Conservation (phyloP, 495 filamentous ascomycete species). For the Hyphodiscus hymeniophilus region DNA sequence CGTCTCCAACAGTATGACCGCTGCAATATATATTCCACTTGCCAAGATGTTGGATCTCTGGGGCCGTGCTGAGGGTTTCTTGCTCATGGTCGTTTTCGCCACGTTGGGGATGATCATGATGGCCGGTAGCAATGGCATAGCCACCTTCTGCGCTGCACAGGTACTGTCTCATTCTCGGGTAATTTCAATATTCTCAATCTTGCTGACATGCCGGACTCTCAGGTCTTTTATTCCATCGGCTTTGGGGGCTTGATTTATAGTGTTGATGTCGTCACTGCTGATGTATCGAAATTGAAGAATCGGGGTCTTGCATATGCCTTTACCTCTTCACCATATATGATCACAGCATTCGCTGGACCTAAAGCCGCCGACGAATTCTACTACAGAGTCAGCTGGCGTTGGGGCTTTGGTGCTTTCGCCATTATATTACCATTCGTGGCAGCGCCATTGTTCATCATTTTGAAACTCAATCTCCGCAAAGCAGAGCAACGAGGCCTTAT, state of each 20-base stretch:
- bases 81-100: conserved; percentile 18
- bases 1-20: conserved; percentile 49
- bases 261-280: conserved; percentile 51
- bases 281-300: conserved; percentile 48
- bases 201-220: conserved; percentile 25
- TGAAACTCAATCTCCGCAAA: conserved; percentile 42
- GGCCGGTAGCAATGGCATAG: conserved; percentile 26
- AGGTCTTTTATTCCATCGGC: conserved; percentile 30
- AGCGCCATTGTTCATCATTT: conserved; percentile 34
- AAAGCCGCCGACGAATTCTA: conserved; percentile 29
- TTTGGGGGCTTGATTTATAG: conserved; percentile 40
- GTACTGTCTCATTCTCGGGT: conserved; percentile 7
- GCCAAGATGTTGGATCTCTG: conserved; percentile 61
- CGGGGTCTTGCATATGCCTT: conserved; percentile 49
- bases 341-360: conserved; percentile 27
- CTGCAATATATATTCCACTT: conserved; percentile 50
- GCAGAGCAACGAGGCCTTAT: conserved; percentile 47
- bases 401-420: conserved; percentile 46
- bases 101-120: conserved; percentile 27
- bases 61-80: conserved; percentile 41
- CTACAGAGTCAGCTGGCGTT: conserved; percentile 39
- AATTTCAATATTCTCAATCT: no score
- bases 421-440: conserved; percentile 40
- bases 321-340: conserved; percentile 43
- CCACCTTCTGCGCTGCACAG: conserved; percentile 30